Conservation (phyloP, 257 asterid species). For the Gentiana macrophylla region DNA sequence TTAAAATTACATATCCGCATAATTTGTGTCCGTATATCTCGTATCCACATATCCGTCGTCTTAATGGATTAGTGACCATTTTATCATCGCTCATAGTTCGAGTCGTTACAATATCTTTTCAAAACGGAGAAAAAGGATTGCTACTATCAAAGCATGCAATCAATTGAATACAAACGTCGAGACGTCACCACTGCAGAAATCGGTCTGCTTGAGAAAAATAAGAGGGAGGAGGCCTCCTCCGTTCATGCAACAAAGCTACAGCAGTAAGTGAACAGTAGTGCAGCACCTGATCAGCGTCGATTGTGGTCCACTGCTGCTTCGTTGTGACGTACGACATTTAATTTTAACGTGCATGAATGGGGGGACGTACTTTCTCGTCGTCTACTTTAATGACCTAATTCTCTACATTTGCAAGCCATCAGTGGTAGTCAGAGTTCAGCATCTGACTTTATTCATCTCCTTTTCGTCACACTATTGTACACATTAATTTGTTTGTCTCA, state of each 20-base stretch:
- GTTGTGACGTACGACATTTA: not conserved
- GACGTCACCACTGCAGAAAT: slow-evolving; percentile 7
- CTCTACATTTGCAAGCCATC: slow-evolving; percentile 20
- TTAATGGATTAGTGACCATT: no score
- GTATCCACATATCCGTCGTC: no score
- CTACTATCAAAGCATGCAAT: not conserved
- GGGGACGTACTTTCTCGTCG: slow-evolving; percentile 8
- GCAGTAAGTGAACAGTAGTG: slow-evolving; percentile 4
- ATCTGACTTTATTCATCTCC: slow-evolving; percentile 4
- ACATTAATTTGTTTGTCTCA: not conserved
- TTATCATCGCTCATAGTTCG: not conserved
- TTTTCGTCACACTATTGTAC: not conserved
- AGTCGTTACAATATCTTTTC: not conserved
- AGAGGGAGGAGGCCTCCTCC: slow-evolving; percentile 10
- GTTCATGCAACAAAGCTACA: slow-evolving; percentile 8
- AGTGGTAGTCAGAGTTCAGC: slow-evolving; percentile 6
- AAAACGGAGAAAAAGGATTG: not conserved
- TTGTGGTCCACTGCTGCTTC: slow-evolving; percentile 18
- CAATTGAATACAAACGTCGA: not conserved
- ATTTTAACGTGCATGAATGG: slow-evolving; percentile 15
- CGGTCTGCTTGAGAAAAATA: not conserved
- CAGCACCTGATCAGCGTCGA: slow-evolving; percentile 48
- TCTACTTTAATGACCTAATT: not conserved
- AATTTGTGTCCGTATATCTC: no score
- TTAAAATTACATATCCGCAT: no score